Conservation (phyloP, 129 eudicot species). For the Silybum marianum region DNA sequence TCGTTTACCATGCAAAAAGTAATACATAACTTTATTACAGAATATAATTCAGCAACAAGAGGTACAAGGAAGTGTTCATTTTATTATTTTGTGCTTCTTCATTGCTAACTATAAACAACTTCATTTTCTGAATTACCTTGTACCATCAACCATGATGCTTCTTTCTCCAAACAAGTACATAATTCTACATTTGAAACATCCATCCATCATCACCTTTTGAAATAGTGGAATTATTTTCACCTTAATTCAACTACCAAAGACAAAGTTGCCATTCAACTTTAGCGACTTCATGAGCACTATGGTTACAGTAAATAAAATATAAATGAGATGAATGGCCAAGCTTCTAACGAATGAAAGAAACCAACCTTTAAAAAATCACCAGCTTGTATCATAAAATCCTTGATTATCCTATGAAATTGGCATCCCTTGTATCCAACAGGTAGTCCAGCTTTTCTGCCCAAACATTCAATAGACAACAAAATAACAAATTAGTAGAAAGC, state of each 20-base stretch:
- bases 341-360: neutral
- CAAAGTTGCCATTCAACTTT: neutral
- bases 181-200: neutral
- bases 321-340: slow-evolving; percentile 6
- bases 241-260: slow-evolving; percentile 1
- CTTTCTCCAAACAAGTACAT: slow-evolving; percentile 4
- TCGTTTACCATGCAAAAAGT: neutral
- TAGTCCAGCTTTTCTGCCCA: slow-evolving; percentile 79
- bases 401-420: slow-evolving; percentile 94
- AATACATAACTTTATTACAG: neutral
- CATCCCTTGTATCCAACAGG: slow-evolving; percentile 97
- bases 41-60: neutral
- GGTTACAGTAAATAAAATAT: neutral
- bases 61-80: neutral
- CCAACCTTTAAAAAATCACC: slow-evolving; percentile 91
- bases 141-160: slow-evolving; percentile 17
- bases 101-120: neutral
- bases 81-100: neutral
- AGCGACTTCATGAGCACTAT: neutral
- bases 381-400: slow-evolving; percentile 96
- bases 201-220: neutral
- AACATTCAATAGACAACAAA: slow-evolving; percentile 9
- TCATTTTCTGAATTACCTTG: neutral
- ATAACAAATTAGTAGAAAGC: slow-evolving; percentile 15
- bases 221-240: neutral